Base-by-base conservation (phyloP, 805 yeast genomes). In the Candida jianshihensis region DNA sequence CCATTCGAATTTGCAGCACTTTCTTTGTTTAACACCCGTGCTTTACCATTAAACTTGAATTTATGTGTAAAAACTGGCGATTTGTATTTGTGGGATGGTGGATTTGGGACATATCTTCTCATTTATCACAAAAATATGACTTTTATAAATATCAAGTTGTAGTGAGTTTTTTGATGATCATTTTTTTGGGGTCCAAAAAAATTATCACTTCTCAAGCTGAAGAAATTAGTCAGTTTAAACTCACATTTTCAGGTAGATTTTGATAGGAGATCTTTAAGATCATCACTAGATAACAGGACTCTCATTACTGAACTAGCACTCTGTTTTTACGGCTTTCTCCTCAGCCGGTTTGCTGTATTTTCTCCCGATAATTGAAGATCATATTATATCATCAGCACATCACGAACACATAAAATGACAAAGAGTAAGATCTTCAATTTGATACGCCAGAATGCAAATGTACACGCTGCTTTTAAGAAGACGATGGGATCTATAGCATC, bases 401-500 rank as follows among this genome's bases (percentile, higher is more conserved):
- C 10, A 8, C 6, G 14, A 7, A 25, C 29, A n/a, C 29, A 26
- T 9, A 6, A 26, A 26, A 24, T 24, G 13, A 24, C 26, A 24
- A 7, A 24, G n/a, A 22, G 10, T 14, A n/a, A 7, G 20, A 30
- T 24, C 30, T 37, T 34, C 26, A 28, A 31, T 28, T 30, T 43
- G 42, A 26, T 34, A 37, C 43, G 19, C 41, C 44, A 9, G 45
- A 46, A 16, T 28, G 34, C 19, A 20, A 32, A 43, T 37, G 37
- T 38, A 6, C 36, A 31, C 6, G 30, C 43, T 11, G 44, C 38
- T 19, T 64, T 58, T 46, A 50, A 57, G 22, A 62, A 59, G 35
- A 59, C 66, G 15, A 68, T 71, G 77, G 55, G 70, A 20, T 61
- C 67, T 24, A 60, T 71, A 27, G 70, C 73, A 1, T 59, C 64